Conservation (phyloP, 2,329 filamentous ascomycete genomes). For the Rhynchosporium agropyri region DNA sequence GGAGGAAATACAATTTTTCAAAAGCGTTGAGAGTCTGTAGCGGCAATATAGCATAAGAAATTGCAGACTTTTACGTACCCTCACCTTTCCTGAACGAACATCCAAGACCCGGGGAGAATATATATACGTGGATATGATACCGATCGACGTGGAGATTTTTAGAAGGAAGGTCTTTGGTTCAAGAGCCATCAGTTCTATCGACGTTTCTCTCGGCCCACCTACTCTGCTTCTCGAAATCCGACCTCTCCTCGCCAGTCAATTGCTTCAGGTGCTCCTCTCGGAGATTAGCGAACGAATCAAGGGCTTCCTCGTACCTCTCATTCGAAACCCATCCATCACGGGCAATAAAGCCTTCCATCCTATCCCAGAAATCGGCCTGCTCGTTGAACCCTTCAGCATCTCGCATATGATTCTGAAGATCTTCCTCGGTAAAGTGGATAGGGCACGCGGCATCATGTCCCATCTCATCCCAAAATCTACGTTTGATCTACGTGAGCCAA, state of each 20-base stretch:
- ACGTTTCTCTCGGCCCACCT: constrained; percentile 35
- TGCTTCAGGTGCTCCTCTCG: constrained; percentile 41
- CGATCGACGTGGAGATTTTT: too few relatives aligned
- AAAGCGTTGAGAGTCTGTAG: too few relatives aligned
- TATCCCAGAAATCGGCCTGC: constrained; percentile 44
- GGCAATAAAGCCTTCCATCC: constrained; percentile 42
- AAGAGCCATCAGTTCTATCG: constrained; percentile 1
- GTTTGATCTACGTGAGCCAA: constrained; percentile 21
- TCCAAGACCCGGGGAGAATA: too few relatives aligned
- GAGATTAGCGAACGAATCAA: constrained; percentile 43
- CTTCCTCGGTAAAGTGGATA: constrained; percentile 35
- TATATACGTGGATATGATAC: too few relatives aligned
- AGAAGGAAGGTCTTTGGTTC: background rate
- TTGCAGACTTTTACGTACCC: too few relatives aligned
- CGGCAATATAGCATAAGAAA: too few relatives aligned
- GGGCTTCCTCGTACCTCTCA: constrained; percentile 44
- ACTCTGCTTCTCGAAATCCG: constrained; percentile 41
- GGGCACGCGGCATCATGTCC: constrained; percentile 39
- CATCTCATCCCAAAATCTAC: constrained; percentile 41
- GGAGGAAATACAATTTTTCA: too few relatives aligned
- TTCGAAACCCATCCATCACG: constrained; percentile 45
- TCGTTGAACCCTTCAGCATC: constrained; percentile 42
- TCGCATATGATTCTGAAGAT: constrained; percentile 29
- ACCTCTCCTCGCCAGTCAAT: constrained; percentile 41
- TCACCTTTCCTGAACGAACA: too few relatives aligned